Percentiles rank a stretch among this genome's conserved stretches.
These are phyloP conservation scores for Xerocomus brunneocitrinus DNA, from an alignment of 768 basidiomycete genomes.

Conservation along the genomic window DNA sequence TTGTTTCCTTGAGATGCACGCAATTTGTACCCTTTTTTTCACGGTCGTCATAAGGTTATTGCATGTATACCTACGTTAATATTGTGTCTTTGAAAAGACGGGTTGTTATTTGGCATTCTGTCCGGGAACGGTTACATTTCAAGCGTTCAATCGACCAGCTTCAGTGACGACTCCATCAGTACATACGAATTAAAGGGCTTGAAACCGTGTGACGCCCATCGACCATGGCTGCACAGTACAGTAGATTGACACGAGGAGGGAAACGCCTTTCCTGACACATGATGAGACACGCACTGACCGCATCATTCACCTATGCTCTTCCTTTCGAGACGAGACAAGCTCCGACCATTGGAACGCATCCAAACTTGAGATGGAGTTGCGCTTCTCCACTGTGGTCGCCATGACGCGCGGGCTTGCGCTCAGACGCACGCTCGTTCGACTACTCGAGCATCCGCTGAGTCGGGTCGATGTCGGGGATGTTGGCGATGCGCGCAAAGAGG, in stretches of 20 bases:
- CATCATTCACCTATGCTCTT: constrained; percentile 18
- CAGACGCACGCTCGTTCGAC: constrained; percentile 35
- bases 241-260: not conserved
- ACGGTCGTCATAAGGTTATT: constrained; percentile 7
- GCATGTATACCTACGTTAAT: constrained; percentile 19
- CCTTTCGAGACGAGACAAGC: constrained; percentile 29
- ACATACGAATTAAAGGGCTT: constrained; percentile 3
- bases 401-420: constrained; percentile 32
- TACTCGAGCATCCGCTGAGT: constrained; percentile 59
- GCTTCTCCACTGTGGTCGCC: constrained; percentile 25
- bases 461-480: constrained; percentile 72
- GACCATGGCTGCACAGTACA: not conserved
- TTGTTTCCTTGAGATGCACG: constrained; percentile 14
- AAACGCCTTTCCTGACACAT: not conserved
- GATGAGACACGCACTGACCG: not conserved
- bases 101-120: not conserved
- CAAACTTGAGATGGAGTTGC: constrained; percentile 28
- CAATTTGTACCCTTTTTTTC: constrained; percentile 21
- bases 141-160: constrained; percentile 4
- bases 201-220: not conserved
- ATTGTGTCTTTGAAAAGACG: constrained; percentile 1
- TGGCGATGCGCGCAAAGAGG: constrained; percentile 70
- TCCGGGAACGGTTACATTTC: not conserved
- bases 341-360: constrained; percentile 34
- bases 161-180: not conserved